Evolutionary conservation across 2,329 filamentous ascomycete species (phyloP), one percentile per base, ranked within the genome.

Genomic region (Penicillium sp.): DNA sequence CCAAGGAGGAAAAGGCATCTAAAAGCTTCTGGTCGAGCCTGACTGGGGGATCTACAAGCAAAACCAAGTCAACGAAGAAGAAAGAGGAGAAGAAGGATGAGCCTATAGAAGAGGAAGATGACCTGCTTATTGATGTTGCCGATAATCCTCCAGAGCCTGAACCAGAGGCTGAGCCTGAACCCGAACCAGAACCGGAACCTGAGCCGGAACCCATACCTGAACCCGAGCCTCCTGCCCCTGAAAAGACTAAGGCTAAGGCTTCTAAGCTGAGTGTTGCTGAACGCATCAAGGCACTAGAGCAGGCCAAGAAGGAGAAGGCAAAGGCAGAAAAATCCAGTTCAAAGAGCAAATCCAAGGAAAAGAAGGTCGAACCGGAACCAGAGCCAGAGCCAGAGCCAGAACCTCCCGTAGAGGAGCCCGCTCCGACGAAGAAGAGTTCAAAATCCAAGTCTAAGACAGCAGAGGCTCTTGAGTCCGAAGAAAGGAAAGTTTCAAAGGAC

Each of bases 211-310:
- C 73, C 60, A 11, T 4, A 66, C 67, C 66, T 54, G 60, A 69
- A 55, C 66, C 72, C 61, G 67, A 71, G 60, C 69, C 73, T 64
- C 71, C 74, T 65, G 72, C 73, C 59, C 70, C 75, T 55, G 77
- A 77, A 63, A 70, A 76, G 61, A 69, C 72, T 51, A 77, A 75
- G 58, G 63, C 74, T 47, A 78, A 77, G 64, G 56, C 71, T 22
- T 69, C 64, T 45, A 78, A 77, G 61, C 71, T 75, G 14, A 79
- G 75, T 46, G 75, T 84, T 40, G 77, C 80, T 16, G 82, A 85
- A 61, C 79, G 79, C 61, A 80, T 84, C 70, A 82, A 75, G 59
- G 69, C 68, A 25, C 69, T 80, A 36, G 78, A 80, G 55, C 67
- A 73, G 54, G 65, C 57, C 41, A 73, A 70, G 53, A 77, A 75